Base-by-base conservation (phyloP, 257 asterid genomes). In the Echium plantagineum region DNA sequence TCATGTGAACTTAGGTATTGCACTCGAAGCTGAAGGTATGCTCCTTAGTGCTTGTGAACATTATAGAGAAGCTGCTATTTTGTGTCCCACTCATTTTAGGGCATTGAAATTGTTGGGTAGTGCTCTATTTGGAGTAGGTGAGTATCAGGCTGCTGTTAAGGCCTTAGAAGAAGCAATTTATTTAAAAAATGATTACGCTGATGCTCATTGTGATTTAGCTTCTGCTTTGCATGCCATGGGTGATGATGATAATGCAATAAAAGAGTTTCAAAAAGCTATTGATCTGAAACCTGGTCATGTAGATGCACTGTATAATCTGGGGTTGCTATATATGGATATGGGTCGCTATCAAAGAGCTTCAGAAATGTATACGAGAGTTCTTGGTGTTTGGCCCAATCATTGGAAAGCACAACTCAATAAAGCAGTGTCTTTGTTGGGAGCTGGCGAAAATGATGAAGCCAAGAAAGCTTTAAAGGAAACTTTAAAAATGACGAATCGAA, bases 311-410 rank as follows among this genome's bases (percentile, higher is more conserved):
- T 93, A 93, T 66, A 93, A 93, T 70, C 74, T 93, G 72, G 99
- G 99, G 20, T 97, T 96, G 54, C 77, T 93, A 20, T 89, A 93
- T 71, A 93, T 93, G 97, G 99, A 93, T 78, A 89, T 93, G 97
- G 97, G 97, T 26, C 80, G 99, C 68, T 93, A 84, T 58, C 99
- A 86, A 55, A 76, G 99, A 77, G 99, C 99, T 9, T 93, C 96
- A 0, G 99, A 93, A 80, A 93, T 93, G 99, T 89, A 89, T 61
- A 81, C 96, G 21, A 72, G 99, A 75, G 99, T 93, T 66, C 67
- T 93, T 77, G 83, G 85, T 3, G 99, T 89, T 28, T 89, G 95
- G 85, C 97, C 99, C 1, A 86, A 83, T 65, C 99, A 93, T 62
- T 93, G 99, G 99, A 83, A 89, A 76, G 99, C 97, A 2, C 99